A percentile compares a stretch with the other conserved stretches of the same genome.
These are phyloP conservation scores for Sechiopsis laciniata DNA, from an alignment of 306 rosid genomes.

Conservation along the genomic window DNA sequence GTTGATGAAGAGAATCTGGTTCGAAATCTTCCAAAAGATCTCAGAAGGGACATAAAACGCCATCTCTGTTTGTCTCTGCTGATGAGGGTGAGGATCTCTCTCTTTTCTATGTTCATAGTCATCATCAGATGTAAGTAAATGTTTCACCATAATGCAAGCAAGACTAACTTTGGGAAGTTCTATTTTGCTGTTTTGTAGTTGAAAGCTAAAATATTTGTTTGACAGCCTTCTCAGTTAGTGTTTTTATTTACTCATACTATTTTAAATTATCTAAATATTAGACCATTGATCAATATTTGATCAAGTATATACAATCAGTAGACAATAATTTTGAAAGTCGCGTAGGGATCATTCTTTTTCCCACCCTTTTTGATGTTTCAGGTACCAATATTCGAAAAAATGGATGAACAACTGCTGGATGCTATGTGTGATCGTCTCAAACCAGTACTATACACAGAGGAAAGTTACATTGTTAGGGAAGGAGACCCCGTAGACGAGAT, in stretches of 20 bases:
- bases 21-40: slow-evolving; percentile 62
- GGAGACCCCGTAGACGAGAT: slow-evolving; percentile 25
- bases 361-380: background rate
- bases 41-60: slow-evolving; percentile 58
- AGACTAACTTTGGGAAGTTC: background rate
- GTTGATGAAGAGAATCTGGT: slow-evolving; percentile 52
- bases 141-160: background rate
- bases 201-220: background rate
- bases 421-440: slow-evolving; percentile 25
- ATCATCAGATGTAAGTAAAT: background rate
- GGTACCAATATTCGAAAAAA: slow-evolving; percentile 24
- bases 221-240: background rate
- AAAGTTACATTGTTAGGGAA: slow-evolving; percentile 17
- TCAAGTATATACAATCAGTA: background rate
- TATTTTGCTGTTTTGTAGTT: background rate
- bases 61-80: slow-evolving; percentile 59
- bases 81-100: slow-evolving; percentile 40
- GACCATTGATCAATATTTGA: background rate
- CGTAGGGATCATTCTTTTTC: background rate
- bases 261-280: background rate
- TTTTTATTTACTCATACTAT: too few relatives aligned
- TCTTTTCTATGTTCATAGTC: slow-evolving; percentile 3
- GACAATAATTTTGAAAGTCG: background rate
- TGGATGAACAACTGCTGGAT: slow-evolving; percentile 24
- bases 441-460: slow-evolving; percentile 22